Evolutionary conservation across 768 basidiomycete genomes (phyloP), one percentile per base, ranked within the genome.

Genomic region (Mycena floridula): DNA sequence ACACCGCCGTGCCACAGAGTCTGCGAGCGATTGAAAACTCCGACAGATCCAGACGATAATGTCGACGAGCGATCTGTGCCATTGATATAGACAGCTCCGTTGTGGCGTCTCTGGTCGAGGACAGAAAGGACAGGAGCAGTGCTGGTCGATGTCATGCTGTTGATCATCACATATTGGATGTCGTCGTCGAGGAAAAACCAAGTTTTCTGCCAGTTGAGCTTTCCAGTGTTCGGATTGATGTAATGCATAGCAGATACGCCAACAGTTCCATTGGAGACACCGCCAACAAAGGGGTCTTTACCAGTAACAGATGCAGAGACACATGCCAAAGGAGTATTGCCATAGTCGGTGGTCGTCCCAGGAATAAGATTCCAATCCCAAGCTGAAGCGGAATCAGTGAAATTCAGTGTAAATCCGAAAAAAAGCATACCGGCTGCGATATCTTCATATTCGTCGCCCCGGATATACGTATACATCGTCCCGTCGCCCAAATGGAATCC

Each of bases 331-430:
- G 66, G 57, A 0, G 83, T 85, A 3, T 65, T 74, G 7, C 61
- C 65, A 54, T 84, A 83, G 55, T 85, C 79, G 27, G 73, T 69
- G 2, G 85, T 87, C 25, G 68, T 85, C 0, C 85, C 85, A 6
- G 85, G 85, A 37, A 88, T 78, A 6, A 84, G 69, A 51, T 85
- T 79, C 85, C 85, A 88, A 59, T 88, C 82, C 84, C 83, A 84
- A 2, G 77, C 68, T n/a, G n/a, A n/a, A n/a, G n/a, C n/a, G n/a
- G n/a, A n/a, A n/a, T n/a, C n/a, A n/a, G n/a, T n/a, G n/a, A n/a
- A n/a, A n/a, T n/a, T n/a, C n/a, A n/a, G n/a, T n/a, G n/a, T n/a
- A n/a, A n/a, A n/a, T n/a, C n/a, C n/a, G n/a, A n/a, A n/a, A n/a
- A n/a, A n/a, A n/a, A n/a, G n/a, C n/a, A n/a, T n/a, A n/a, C n/a